These are phyloP conservation scores for Spathaspora gorwiae DNA, from an alignment of 805 yeast genomes.

Conservation along the genomic window DNA sequence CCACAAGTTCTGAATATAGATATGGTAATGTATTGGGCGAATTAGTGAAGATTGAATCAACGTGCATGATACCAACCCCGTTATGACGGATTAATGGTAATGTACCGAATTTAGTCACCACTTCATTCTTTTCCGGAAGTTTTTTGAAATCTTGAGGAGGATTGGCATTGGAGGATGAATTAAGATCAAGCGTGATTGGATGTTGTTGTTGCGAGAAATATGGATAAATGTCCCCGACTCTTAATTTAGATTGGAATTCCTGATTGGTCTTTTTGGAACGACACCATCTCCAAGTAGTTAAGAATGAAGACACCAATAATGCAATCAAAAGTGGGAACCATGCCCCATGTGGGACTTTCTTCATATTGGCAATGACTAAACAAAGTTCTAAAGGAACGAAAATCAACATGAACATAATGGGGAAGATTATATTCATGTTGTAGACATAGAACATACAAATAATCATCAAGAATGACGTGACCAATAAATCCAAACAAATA, in stretches of 20 bases:
- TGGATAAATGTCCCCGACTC: slow-evolving; percentile 33
- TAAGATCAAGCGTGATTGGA: slow-evolving; percentile 4
- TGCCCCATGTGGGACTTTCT: slow-evolving; percentile 55
- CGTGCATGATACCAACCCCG: slow-evolving; percentile 42
- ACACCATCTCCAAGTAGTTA: slow-evolving; percentile 47
- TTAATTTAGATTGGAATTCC: slow-evolving; percentile 30
- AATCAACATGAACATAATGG: slow-evolving; percentile 28
- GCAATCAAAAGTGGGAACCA: slow-evolving; percentile 56
- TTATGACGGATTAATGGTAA: slow-evolving; percentile 18
- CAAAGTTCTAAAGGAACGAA: slow-evolving; percentile 47
- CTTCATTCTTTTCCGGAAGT: background rate
- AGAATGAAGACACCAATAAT: slow-evolving; percentile 29
- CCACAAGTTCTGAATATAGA: slow-evolving; percentile 31
- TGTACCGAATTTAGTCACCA: slow-evolving; percentile 17
- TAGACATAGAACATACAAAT: slow-evolving; percentile 44
- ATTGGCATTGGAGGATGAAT: background rate
- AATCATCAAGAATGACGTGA: slow-evolving; percentile 46
- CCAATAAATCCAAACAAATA: slow-evolving; percentile 49
- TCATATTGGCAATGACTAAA: slow-evolving; percentile 44
- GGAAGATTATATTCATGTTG: slow-evolving; percentile 28
- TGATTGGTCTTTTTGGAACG: slow-evolving; percentile 36
- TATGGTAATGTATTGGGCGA: slow-evolving; percentile 46
- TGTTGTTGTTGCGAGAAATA: slow-evolving; percentile 1
- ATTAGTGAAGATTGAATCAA: slow-evolving; percentile 29
- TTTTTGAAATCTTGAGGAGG: background rate